These are phyloP conservation scores for Naganishia vaughanmartiniae DNA, from an alignment of 768 basidiomycete genomes.

Conservation along the genomic window DNA sequence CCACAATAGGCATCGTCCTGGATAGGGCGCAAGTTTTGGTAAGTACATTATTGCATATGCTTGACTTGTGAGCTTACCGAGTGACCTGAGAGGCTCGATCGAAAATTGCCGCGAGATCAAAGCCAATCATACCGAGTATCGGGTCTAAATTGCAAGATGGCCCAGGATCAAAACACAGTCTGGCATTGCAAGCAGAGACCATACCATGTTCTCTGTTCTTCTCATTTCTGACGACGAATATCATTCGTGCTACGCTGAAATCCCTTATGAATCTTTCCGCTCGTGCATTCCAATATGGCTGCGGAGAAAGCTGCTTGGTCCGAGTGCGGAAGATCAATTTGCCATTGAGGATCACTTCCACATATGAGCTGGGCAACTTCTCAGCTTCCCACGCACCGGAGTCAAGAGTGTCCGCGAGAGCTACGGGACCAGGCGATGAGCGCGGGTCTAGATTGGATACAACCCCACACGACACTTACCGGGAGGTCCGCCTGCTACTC, in stretches of 20 bases:
- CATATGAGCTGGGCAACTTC: slow-evolving; percentile 47
- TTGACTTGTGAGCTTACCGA: slow-evolving; percentile 36
- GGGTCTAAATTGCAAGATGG: slow-evolving; percentile 36
- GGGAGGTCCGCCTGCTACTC: slow-evolving; percentile 28
- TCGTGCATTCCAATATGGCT: slow-evolving; percentile 51
- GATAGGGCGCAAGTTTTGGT: background rate
- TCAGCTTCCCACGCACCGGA: slow-evolving; percentile 41
- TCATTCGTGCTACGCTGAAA: slow-evolving; percentile 46
- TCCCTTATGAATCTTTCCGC: slow-evolving; percentile 51
- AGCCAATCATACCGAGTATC: slow-evolving; percentile 45
- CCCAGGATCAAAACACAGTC: background rate
- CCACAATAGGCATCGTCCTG: slow-evolving; percentile 32
- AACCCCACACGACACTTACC: slow-evolving; percentile 1
- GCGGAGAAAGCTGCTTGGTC: slow-evolving; percentile 48
- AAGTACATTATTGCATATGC: background rate
- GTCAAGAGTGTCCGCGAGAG: slow-evolving; percentile 42
- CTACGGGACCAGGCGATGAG: slow-evolving; percentile 26
- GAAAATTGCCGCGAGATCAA: slow-evolving; percentile 43
- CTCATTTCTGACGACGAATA: slow-evolving; percentile 50
- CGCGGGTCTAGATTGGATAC: background rate
- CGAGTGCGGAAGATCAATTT: slow-evolving; percentile 48
- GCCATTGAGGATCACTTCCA: slow-evolving; percentile 51
- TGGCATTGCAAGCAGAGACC: background rate
- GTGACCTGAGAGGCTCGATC: slow-evolving; percentile 43
- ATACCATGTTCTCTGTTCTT: slow-evolving; percentile 51